phyloP scores from a whole-genome alignment of 306 rosid genomes.

The Prunus kanzakura region DNA sequence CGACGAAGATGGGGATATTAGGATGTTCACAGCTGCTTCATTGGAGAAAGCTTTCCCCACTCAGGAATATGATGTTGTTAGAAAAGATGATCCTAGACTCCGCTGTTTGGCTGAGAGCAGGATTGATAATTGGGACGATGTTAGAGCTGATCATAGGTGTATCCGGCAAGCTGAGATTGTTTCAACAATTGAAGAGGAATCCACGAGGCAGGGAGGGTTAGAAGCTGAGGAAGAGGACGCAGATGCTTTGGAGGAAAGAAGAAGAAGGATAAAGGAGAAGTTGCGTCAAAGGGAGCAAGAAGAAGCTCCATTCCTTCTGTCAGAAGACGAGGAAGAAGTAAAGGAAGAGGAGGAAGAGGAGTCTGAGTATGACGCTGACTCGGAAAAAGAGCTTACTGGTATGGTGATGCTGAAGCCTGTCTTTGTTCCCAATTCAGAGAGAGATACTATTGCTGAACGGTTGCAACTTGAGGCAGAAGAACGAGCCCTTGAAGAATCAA shows the following conservation, averaged over 20 bases:
- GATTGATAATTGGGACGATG: slow-evolving; percentile 81
- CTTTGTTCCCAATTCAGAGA: slow-evolving; percentile 88
- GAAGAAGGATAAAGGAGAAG: slow-evolving; percentile 66
- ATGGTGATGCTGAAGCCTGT: slow-evolving; percentile 96
- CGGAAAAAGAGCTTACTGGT: slow-evolving; percentile 78
- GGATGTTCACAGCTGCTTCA: slow-evolving; percentile 52
- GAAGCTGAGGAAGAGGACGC: slow-evolving; percentile 80
- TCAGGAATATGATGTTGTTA: slow-evolving; percentile 45
- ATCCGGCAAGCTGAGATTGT: slow-evolving; percentile 92
- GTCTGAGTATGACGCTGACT: slow-evolving; percentile 88
- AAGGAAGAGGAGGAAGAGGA: slow-evolving; percentile 80
- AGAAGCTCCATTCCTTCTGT: slow-evolving; percentile 52
- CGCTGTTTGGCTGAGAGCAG: slow-evolving; percentile 76
- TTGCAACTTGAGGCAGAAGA: slow-evolving; percentile 90
- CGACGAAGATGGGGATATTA: slow-evolving; percentile 66
- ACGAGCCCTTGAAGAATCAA: slow-evolving; percentile 65
- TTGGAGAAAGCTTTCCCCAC: slow-evolving; percentile 73
- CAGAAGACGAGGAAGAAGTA: slow-evolving; percentile 68
- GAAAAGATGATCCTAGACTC: slow-evolving; percentile 75
- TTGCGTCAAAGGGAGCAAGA: slow-evolving; percentile 82
- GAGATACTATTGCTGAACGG: slow-evolving; percentile 89
- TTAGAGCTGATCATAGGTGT: slow-evolving; percentile 85
- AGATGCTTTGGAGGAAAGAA: slow-evolving; percentile 73
- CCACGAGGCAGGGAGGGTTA: slow-evolving; percentile 76
- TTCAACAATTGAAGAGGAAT: slow-evolving; percentile 84